phyloP scores from a whole-genome alignment of 1,284 basidiomycete species.

The Leccinum ponderosum region DNA sequence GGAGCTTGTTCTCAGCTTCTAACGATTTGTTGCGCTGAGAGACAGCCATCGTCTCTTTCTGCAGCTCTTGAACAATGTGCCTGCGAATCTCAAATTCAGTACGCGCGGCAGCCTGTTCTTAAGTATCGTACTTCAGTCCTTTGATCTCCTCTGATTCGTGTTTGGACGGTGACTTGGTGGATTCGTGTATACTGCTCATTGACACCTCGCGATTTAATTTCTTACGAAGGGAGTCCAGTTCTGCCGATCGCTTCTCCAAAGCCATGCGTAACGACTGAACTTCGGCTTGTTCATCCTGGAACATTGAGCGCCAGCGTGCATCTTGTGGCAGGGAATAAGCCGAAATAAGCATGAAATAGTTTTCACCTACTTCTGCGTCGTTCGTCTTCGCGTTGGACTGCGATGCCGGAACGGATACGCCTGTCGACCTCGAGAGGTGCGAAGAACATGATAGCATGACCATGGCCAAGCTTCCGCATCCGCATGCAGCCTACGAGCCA shows the following conservation, averaged over 20 bases:
- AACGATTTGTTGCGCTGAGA: constrained; percentile 68
- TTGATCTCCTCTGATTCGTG: constrained; percentile 65
- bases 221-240: constrained; percentile 60
- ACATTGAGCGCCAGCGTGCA: constrained; percentile 36
- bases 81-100: constrained; percentile 38
- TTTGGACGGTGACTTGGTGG: constrained; percentile 42
- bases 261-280: constrained; percentile 38
- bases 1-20: constrained; percentile 74
- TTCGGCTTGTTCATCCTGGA: constrained; percentile 40
- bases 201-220: constrained; percentile 56
- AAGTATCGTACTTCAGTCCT: constrained; percentile 65
- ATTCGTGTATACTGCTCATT: constrained; percentile 41
- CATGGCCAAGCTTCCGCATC: not conserved
- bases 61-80: constrained; percentile 86
- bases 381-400: constrained; percentile 4
- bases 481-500: not conserved
- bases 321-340: constrained; percentile 19
- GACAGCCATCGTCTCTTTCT: constrained; percentile 72
- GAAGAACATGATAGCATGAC: not conserved
- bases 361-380: constrained; percentile 16
- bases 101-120: not conserved
- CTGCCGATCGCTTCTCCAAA: constrained; percentile 48
- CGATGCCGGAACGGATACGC: constrained; percentile 5
- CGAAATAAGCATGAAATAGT: constrained; percentile 17
- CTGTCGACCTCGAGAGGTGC: not conserved